A percentile compares a stretch with the other conserved stretches of the same genome.
Conservation (phyloP, 2,329 filamentous ascomycete genomes). For the Colletotrichum lentis region DNA sequence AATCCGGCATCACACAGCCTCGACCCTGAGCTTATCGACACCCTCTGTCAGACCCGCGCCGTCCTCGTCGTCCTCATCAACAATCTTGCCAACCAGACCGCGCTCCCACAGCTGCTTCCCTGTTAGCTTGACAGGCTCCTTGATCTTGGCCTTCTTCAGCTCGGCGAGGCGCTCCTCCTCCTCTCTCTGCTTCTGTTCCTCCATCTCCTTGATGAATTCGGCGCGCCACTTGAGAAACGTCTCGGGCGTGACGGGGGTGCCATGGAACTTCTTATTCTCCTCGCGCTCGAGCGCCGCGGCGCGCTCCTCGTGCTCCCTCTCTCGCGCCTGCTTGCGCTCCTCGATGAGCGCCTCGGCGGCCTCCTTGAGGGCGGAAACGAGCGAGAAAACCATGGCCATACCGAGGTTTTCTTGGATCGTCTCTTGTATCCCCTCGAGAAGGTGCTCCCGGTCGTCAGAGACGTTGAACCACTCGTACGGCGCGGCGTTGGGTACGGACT, state of each 20-base stretch:
- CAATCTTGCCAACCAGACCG: conserved; percentile 72
- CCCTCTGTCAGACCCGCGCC: conserved; percentile 68
- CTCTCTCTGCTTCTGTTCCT: conserved; percentile 71
- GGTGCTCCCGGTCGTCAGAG: conserved; percentile 76
- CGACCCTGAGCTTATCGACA: conserved; percentile 77
- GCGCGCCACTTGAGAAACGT: conserved; percentile 85
- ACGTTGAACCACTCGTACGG: conserved; percentile 80
- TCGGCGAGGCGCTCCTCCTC: conserved; percentile 85
- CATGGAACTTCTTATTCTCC: conserved; percentile 97
- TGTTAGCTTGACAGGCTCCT: conserved; percentile 76
- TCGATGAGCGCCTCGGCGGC: conserved; percentile 84
- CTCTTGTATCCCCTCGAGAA: conserved; percentile 75
- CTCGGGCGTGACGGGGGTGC: conserved; percentile 86
- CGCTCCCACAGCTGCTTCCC: conserved; percentile 82
- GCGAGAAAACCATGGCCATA: conserved; percentile 96
- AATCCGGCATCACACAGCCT: conserved; percentile 49
- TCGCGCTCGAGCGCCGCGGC: conserved; percentile 75
- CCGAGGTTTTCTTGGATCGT: conserved; percentile 92
- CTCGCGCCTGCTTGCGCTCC: conserved; percentile 73
- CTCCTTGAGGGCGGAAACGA: conserved; percentile 89
- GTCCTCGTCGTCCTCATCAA: conserved; percentile 70
- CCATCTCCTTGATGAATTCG: conserved; percentile 80
- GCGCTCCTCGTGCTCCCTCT: conserved; percentile 65
- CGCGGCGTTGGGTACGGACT: conserved; percentile 73
- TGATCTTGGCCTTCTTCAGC: conserved; percentile 78